These are phyloP conservation scores for Boletus coccyginus DNA, from an alignment of 768 basidiomycete genomes.

Conservation along the genomic window DNA sequence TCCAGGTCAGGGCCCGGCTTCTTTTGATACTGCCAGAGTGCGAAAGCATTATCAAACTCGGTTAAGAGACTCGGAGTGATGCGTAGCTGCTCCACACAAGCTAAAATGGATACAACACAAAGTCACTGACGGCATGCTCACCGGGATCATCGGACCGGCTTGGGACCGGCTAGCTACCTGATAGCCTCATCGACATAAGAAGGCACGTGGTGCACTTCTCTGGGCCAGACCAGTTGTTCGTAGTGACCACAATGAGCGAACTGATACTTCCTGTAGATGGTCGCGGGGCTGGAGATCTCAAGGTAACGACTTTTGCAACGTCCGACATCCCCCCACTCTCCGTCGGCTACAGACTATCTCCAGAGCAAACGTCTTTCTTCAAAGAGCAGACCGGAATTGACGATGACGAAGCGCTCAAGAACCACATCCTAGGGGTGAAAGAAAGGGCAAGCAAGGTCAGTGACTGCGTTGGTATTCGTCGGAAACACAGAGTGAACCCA, in stretches of 20 bases:
- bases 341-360: not conserved
- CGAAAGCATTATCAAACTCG: conserved; percentile 33
- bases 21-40: conserved; percentile 19
- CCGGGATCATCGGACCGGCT: not conserved
- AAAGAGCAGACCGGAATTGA: conserved; percentile 28
- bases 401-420: conserved; percentile 25
- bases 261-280: too few relatives aligned
- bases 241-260: not conserved
- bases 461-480: not conserved
- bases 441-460: conserved; percentile 16
- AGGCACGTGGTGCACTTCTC: too few relatives aligned
- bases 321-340: not conserved
- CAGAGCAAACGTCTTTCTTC: conserved; percentile 21
- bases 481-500: not conserved
- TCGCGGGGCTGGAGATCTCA: not conserved
- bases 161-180: not conserved
- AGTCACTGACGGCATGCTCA: too few relatives aligned
- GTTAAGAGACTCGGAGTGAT: conserved; percentile 17
- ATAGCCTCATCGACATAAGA: not conserved
- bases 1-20: conserved; percentile 5
- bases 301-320: not conserved
- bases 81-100: too few relatives aligned
- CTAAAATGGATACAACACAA: too few relatives aligned
- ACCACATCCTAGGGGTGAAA: conserved; percentile 30
- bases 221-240: not conserved